Percentiles rank a stretch among this genome's conserved stretches.
Evolutionary conservation across 805 yeast genomes (phyloP).

Genomic region (Lipomyces yamanashiensis): DNA sequence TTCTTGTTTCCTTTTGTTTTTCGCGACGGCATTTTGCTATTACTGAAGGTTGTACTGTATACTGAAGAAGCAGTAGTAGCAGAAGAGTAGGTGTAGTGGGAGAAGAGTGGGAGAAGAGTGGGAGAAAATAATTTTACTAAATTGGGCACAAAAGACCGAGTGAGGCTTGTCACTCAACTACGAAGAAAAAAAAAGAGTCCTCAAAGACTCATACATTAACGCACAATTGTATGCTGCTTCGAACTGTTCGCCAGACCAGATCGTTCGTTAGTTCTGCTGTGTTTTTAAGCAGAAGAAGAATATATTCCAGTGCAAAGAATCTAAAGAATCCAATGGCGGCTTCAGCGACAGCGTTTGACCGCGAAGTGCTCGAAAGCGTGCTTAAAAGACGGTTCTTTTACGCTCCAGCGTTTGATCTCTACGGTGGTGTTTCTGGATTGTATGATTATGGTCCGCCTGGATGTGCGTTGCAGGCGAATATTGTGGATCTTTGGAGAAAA

Average conservation of each 20-base stretch:
- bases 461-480: slow-evolving; percentile 95
- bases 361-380: slow-evolving; percentile 88
- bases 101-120: neutral
- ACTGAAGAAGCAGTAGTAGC: neutral
- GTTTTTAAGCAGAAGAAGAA: neutral
- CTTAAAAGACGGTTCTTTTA: slow-evolving; percentile 94
- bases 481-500: slow-evolving; percentile 94
- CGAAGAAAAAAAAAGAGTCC: neutral
- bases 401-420: slow-evolving; percentile 96
- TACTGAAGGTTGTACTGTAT: neutral
- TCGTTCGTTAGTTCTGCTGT: slow-evolving; percentile 1
- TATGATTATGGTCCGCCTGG: slow-evolving; percentile 99
- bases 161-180: neutral
- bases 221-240: slow-evolving; percentile 7
- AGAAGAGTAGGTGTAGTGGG: neutral
- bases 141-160: neutral
- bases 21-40: slow-evolving; percentile 25
- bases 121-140: neutral
- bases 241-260: neutral
- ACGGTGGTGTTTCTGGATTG: slow-evolving; percentile 98
- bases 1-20: slow-evolving; percentile 23
- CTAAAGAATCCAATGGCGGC: neutral
- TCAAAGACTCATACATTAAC: neutral
- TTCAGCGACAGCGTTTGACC: slow-evolving; percentile 54
- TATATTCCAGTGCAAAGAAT: neutral